phyloP scores from a whole-genome alignment of 441 rosid genomes.

The Gossypium schwendimanii region DNA sequence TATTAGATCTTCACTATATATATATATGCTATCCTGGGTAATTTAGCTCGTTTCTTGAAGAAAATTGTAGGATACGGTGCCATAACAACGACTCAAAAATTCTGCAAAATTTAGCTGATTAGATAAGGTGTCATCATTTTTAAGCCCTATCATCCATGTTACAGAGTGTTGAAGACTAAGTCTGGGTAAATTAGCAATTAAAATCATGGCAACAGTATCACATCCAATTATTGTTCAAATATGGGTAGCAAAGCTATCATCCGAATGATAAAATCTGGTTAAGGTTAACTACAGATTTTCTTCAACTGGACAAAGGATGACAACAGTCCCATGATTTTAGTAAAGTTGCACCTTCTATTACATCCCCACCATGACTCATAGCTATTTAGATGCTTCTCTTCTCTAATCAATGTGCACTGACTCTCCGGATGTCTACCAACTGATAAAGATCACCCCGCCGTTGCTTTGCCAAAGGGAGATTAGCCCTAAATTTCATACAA shows the following conservation, averaged over 20 bases:
- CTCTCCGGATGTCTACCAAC: conserved; percentile 73
- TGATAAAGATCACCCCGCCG: conserved; percentile 87
- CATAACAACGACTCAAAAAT: no score
- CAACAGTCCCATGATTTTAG: not conserved
- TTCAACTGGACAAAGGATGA: not conserved
- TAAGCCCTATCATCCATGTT: no score
- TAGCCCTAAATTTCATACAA: conserved; percentile 37
- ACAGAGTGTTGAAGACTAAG: not conserved
- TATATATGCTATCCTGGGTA: no score
- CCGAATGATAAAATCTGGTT: not conserved
- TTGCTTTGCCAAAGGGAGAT: conserved; percentile 68
- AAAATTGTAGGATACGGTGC: no score
- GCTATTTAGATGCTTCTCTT: not conserved
- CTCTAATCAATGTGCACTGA: conserved; percentile 27
- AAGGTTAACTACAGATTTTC: not conserved
- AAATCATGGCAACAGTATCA: not conserved
- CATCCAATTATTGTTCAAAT: not conserved
- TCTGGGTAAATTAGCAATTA: not conserved
- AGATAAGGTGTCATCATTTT: no score
- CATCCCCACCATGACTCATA: not conserved
- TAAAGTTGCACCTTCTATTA: not conserved
- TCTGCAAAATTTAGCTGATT: no score
- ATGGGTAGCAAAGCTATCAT: not conserved
- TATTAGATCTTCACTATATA: no score
- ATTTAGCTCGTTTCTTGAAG: no score